Evolutionary conservation across 441 rosid genomes (phyloP), one percentile per base, ranked within the genome.

Genomic region (Euphorbia corollata): DNA sequence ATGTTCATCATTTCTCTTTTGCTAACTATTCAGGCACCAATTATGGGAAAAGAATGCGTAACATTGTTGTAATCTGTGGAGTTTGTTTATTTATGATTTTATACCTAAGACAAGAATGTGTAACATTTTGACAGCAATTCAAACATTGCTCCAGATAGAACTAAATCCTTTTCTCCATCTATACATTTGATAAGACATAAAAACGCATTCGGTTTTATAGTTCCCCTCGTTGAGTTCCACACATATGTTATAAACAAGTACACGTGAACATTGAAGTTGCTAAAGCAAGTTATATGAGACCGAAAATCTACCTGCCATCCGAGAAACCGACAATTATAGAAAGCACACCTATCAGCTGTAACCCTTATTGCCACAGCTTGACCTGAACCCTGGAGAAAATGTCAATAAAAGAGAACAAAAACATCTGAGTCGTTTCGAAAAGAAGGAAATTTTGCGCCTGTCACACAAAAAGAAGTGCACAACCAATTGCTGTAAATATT

Each of bases 321-420:
- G 3, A 95, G 98, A 76, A 92, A 90, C 68, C 96, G 80, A 83
- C 99, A 95, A 59, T 88, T 86, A 71, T 90, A 95, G 79, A 95
- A 95, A 10, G 96, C 96, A 59, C 98, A 90, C 58, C 97, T 84
- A 74, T 95, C 97, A 59, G 98, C 97, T 13, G 99, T 95, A 62
- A 90, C 90, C 74, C 99, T 78, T 61, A 91, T 77, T 9, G 98
- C 98, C 71, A 94, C 99, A 64, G 95, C 98, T 84, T 94, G 99
- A 24, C 95, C 95, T 60, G 99, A 94, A 73, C 98, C 99, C 98
- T 94, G 61, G 19, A 57, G 61, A 60, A 23, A 60, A 27, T 27
- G 32, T n/a, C n/a, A n/a, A n/a, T 27, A 27, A 27, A 27, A 27
- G 2, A 27, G 32, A n/a, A 1, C 32, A 27, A 4, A 27, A 27